phyloP scores from a whole-genome alignment of 768 basidiomycete species.

The Macrocybe gigantea region DNA sequence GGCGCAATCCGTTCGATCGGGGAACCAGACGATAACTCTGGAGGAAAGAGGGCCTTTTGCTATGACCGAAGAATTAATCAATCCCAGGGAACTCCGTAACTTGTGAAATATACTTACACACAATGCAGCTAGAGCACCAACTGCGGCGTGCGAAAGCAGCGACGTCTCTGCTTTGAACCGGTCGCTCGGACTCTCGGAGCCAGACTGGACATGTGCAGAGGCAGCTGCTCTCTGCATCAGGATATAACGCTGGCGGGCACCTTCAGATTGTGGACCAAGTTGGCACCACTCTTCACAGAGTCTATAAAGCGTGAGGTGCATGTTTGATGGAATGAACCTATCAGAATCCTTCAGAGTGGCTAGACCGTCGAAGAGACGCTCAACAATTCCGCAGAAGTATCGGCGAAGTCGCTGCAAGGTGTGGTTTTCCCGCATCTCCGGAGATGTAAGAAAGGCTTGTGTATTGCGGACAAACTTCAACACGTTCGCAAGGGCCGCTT shows the following conservation, averaged over 20 bases:
- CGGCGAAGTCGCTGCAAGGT: constrained; percentile 77
- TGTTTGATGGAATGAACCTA: constrained; percentile 66
- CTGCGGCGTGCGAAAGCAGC: constrained; percentile 71
- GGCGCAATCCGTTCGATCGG: constrained; percentile 52
- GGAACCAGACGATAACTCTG: constrained; percentile 52
- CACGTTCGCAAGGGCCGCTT: constrained; percentile 70
- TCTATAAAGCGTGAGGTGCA: constrained; percentile 75
- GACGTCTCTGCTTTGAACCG: constrained; percentile 66
- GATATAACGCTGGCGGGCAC: constrained; percentile 61
- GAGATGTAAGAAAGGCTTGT: constrained; percentile 65
- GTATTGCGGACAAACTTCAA: constrained; percentile 85
- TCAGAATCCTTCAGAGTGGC: constrained; percentile 69
- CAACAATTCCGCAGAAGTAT: constrained; percentile 87
- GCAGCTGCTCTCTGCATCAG: constrained; percentile 68
- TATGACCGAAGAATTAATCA: constrained; percentile 19
- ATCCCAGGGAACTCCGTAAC: not conserved
- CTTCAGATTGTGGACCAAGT: constrained; percentile 68
- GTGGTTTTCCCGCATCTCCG: constrained; percentile 69
- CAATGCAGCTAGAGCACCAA: constrained; percentile 83
- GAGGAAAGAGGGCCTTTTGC: constrained; percentile 76
- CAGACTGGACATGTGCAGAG: constrained; percentile 47
- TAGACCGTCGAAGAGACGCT: constrained; percentile 77
- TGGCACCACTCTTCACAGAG: constrained; percentile 95
- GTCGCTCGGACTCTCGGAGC: constrained; percentile 45
- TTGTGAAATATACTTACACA: constrained; percentile 53